These are phyloP conservation scores for Aspergillus sclerotiicarbonarius DNA, from an alignment of 495 filamentous ascomycete genomes.

Conservation along the genomic window DNA sequence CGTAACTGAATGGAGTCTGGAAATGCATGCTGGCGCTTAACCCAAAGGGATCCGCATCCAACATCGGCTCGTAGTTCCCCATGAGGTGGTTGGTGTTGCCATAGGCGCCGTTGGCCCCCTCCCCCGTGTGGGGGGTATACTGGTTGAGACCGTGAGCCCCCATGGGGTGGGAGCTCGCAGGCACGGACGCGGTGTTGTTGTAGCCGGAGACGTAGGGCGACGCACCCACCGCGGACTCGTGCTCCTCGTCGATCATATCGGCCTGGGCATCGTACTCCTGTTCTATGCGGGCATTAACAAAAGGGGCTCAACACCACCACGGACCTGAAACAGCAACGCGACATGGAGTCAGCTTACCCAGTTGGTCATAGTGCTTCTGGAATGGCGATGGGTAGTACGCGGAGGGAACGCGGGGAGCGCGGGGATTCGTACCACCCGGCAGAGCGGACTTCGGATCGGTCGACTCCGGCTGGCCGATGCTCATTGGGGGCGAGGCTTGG, in stretches of 20 bases:
- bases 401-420: slow-evolving; percentile 40
- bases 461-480: slow-evolving; percentile 41
- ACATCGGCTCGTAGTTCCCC: slow-evolving; percentile 75
- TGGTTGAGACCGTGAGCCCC: slow-evolving; percentile 34
- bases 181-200: slow-evolving; percentile 43
- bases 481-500: slow-evolving; percentile 41
- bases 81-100: slow-evolving; percentile 64
- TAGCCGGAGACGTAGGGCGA: slow-evolving; percentile 64
- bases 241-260: slow-evolving; percentile 87
- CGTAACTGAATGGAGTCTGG: slow-evolving; percentile 83
- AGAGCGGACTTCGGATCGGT: slow-evolving; percentile 34
- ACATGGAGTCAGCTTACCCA: slow-evolving; percentile 83
- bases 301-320: background rate
- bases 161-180: slow-evolving; percentile 38
- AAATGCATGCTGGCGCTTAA: slow-evolving; percentile 92
- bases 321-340: background rate
- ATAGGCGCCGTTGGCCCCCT: slow-evolving; percentile 38
- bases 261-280: slow-evolving; percentile 98
- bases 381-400: slow-evolving; percentile 80
- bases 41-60: slow-evolving; percentile 89
- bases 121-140: slow-evolving; percentile 39
- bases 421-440: slow-evolving; percentile 25
- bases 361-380: slow-evolving; percentile 93
- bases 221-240: slow-evolving; percentile 64
- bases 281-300: slow-evolving; percentile 59